These are phyloP conservation scores for Aegilops longissima DNA, from an alignment of 176 grass and related monocot species.

Conservation along the genomic window DNA sequence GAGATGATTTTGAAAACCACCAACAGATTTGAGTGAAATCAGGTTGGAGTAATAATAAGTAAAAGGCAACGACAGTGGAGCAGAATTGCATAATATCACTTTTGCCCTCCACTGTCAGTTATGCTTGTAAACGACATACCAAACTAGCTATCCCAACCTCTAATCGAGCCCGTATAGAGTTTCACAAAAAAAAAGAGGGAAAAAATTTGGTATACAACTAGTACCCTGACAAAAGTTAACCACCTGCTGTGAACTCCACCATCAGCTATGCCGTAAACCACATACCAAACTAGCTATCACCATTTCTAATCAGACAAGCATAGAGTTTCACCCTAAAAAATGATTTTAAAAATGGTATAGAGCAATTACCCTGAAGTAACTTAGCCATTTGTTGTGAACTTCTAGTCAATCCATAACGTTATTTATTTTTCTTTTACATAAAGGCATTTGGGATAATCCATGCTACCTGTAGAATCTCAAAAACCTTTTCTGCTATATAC, in stretches of 20 bases:
- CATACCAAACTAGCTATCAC: background rate
- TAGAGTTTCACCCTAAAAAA: background rate
- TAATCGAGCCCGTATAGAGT: background rate
- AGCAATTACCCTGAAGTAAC: conserved; percentile 8
- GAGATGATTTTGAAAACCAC: conserved; percentile 1
- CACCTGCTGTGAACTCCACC: background rate
- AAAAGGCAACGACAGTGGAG: background rate
- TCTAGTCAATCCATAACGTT: background rate
- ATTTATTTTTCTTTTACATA: background rate
- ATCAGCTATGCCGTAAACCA: background rate
- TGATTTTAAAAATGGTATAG: background rate
- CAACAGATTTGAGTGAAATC: background rate
- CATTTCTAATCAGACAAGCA: background rate
- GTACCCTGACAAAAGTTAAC: background rate
- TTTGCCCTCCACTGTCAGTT: background rate
- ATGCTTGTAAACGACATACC: background rate
- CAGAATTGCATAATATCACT: background rate
- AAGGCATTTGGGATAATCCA: background rate
- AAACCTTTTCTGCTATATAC: conserved; percentile 91
- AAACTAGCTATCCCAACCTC: background rate
- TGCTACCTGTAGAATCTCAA: conserved; percentile 96
- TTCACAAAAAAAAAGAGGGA: background rate
- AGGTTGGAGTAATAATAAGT: background rate
- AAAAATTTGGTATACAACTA: background rate
- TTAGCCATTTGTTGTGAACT: background rate